Evolutionary conservation across 148 eudicot species (phyloP).

Genomic region (Cornus florida): DNA sequence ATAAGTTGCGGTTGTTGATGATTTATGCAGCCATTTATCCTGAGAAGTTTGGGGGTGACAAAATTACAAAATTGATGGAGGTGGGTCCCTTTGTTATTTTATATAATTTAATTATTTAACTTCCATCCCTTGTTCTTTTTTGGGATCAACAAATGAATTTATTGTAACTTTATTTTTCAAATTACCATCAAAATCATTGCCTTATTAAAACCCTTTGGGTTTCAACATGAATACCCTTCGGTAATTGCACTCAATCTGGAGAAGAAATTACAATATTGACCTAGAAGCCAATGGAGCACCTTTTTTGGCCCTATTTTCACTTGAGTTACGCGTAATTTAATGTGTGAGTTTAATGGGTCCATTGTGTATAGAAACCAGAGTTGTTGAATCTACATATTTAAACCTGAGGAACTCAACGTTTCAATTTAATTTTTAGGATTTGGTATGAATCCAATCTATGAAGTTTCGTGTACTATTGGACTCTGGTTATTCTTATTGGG

Average conservation of each 20-base stretch:
- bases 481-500: background rate
- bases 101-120: background rate
- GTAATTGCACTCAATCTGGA: background rate
- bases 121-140: background rate
- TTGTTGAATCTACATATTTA: background rate
- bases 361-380: background rate
- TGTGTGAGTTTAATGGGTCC: background rate
- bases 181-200: background rate
- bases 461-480: background rate
- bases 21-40: constrained; percentile 92
- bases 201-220: constrained; percentile 7
- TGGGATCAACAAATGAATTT: background rate
- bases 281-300: background rate
- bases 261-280: background rate
- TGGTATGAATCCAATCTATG: background rate
- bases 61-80: constrained; percentile 79
- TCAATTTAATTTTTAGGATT: background rate
- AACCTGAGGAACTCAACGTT: background rate
- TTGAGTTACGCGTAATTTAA: background rate
- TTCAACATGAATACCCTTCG: background rate
- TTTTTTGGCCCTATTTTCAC: background rate
- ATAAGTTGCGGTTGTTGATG: constrained; percentile 89
- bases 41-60: constrained; percentile 83
- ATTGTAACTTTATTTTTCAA: background rate
- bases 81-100: constrained; percentile 27